Base-by-base conservation (phyloP, 495 filamentous ascomycete genomes). In the Xylaria longipes region DNA sequence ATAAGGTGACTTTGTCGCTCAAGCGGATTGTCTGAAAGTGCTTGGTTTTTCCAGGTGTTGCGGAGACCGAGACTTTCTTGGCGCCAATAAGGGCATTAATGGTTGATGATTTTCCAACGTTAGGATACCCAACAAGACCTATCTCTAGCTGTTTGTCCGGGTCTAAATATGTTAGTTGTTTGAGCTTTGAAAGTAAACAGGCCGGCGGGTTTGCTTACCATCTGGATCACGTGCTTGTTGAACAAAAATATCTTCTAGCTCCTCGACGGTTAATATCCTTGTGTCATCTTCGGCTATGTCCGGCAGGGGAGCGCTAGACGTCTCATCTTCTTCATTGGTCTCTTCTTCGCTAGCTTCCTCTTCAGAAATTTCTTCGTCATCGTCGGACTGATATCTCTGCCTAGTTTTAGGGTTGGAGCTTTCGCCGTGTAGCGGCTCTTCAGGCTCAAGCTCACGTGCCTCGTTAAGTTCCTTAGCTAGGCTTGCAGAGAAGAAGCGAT, bases 1-100 rank as follows among this genome's bases (percentile, higher is more conserved):
- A 98, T 27, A 99, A 87, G 74, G 98, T 88, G 73, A 98, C 93
- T 72, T 90, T 87, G 20, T 94, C 91, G 72, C 92, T 94, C 60
- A 98, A 87, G 80, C 97, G 95, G 73, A 99, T 94, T 22, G 97
- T 99, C 80, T 99, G 97, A 84, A 99, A 99, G 77, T 99, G 97
- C 84, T 99, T 99, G 12, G 97, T 99, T 82, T 98, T 99, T 69
- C 97, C 97, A 7, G 97, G 97, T 2, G 97, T 99, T 35, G 95
- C 90, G 48, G 97, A 98, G 50, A 99, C 97, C 2, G 95, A 98
- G 5, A 99, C 97, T 83, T 98, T 98, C 87, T 97, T 98, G 67
- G 97, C 92, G 64, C 97, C 97, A 70, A 98, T 93, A 50, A 99
- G 89, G 15, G 97, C 95, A 83, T 99, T 99, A 86, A 99, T 98